These are phyloP conservation scores for Grigorovia humatica DNA, from an alignment of 805 yeast genomes.

Conservation along the genomic window DNA sequence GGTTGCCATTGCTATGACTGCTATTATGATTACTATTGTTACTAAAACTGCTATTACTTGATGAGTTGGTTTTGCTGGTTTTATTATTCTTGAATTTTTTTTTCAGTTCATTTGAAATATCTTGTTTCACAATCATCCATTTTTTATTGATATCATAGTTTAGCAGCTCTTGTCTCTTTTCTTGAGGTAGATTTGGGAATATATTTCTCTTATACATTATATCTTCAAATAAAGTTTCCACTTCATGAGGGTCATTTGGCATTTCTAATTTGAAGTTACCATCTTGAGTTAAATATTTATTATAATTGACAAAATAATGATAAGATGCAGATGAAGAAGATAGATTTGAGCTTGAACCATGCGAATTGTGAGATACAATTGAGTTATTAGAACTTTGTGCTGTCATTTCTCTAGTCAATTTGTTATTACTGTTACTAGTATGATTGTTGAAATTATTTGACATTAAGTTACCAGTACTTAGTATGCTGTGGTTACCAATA, in stretches of 20 bases:
- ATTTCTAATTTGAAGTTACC: constrained; percentile 40
- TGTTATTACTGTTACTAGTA: neutral
- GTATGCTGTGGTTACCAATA: neutral
- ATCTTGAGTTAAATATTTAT: constrained; percentile 22
- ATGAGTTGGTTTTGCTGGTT: constrained; percentile 1
- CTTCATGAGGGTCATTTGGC: constrained; percentile 54
- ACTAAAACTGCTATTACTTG: neutral
- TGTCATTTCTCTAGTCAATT: constrained; percentile 18
- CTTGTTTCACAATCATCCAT: constrained; percentile 88
- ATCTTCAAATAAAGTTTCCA: constrained; percentile 66
- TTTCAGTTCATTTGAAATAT: constrained; percentile 52
- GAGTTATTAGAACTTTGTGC: constrained; percentile 12
- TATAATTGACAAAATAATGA: constrained; percentile 12
- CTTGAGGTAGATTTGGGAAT: constrained; percentile 55
- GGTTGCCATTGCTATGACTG: neutral
- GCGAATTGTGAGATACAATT: neutral
- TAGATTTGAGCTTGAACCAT: constrained; percentile 15
- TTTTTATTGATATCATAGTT: constrained; percentile 68
- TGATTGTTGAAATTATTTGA: neutral
- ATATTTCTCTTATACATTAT: constrained; percentile 73
- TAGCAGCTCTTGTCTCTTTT: constrained; percentile 68
- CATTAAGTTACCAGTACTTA: neutral
- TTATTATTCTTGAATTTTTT: constrained; percentile 17
- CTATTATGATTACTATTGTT: neutral
- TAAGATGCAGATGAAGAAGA: constrained; percentile 20